Base-by-base conservation (phyloP, 2,329 filamentous ascomycete species). In the Venturia asperata region DNA sequence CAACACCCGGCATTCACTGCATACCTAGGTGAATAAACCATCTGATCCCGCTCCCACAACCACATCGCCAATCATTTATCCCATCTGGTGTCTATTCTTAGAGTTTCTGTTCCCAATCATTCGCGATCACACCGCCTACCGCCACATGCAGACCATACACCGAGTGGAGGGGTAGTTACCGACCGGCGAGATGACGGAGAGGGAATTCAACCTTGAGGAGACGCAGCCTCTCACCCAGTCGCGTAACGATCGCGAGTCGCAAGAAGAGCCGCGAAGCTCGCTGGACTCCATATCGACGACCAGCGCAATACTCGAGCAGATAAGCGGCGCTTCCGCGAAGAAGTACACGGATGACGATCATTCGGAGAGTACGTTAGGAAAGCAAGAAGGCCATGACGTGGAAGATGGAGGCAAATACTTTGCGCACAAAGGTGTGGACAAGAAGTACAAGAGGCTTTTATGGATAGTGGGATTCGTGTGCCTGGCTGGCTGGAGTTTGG, bases 271-370 rank as follows among this genome's bases (percentile, higher is more conserved):
- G 6, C 72, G 73, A 64, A 83, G 82, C 67, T 91, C 90, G 3
- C 75, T 84, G 58, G 90, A 88, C n/a, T 88, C 88, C 49, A 87
- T 86, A n/a, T 94, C 90, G 42, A 93, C 90, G 13, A 92, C 88
- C 4, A 93, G 90, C 70, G 81, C 94, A 17, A 85, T 94, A 64
- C 90, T 94, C 73, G 90, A 94, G 69, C 85, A 88, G 68, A 82
- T 93, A 69, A 83, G 85, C 70, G 87, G 90, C 72, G 75, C 71
- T 74, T 81, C 70, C 65, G 68, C 66, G 67, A 74, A 69, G 70
- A 71, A 67, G 68, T 41, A 56, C 37, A 42, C 67, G 67, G 68
- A 73, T 70, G 69, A 74, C 56, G 71, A 80, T 74, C 71, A 80
- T 77, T 62, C 63, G 24, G 63, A 66, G 27, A 63, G 63, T 55